Percentiles rank a stretch among this genome's conserved stretches.
These are phyloP conservation scores for Gracilaria vermiculophylla DNA, from an alignment of 23 red algal species.

Conservation along the genomic window DNA sequence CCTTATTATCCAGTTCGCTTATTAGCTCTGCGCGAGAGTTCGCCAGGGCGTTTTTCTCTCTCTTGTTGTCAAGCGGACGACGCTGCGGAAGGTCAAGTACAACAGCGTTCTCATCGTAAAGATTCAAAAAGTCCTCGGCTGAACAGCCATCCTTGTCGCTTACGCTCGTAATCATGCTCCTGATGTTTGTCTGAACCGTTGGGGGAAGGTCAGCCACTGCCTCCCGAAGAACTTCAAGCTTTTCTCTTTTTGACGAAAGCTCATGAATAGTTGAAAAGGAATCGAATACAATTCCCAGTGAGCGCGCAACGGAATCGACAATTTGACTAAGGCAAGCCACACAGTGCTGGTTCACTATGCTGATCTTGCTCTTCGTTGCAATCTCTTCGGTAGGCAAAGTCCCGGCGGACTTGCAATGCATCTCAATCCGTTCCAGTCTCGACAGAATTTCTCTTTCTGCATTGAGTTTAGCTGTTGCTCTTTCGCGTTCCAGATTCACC, in stretches of 20 bases:
- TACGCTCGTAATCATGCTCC: constrained; percentile 5
- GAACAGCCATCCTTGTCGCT: constrained; percentile 23
- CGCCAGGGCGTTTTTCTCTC: constrained; percentile 6
- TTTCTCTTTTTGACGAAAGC: constrained; percentile 29
- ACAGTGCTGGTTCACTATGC: constrained; percentile 10
- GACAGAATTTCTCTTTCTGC: constrained; percentile 40
- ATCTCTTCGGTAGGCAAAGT: constrained; percentile 36
- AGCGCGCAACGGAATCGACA: constrained; percentile 20
- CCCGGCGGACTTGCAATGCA: constrained; percentile 45
- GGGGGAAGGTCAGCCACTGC: constrained; percentile 7
- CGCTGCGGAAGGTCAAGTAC: constrained; percentile 43
- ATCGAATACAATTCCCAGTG: constrained; percentile 25
- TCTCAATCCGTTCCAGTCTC: constrained; percentile 29
- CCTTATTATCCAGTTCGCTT: not conserved
- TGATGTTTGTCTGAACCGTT: constrained; percentile 21
- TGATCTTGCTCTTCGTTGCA: not conserved
- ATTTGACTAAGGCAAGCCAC: constrained; percentile 28
- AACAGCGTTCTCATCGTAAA: constrained; percentile 34
- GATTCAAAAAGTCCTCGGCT: constrained; percentile 21
- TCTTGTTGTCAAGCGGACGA: constrained; percentile 57
- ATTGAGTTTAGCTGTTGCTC: constrained; percentile 30
- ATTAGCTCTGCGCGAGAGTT: constrained; percentile 25
- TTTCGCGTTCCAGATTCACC: constrained; percentile 28
- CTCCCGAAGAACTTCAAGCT: constrained; percentile 25
- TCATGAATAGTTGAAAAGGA: not conserved